Base-by-base conservation (phyloP, 352 stramenopile species). In the Globisporangium nagaii region DNA sequence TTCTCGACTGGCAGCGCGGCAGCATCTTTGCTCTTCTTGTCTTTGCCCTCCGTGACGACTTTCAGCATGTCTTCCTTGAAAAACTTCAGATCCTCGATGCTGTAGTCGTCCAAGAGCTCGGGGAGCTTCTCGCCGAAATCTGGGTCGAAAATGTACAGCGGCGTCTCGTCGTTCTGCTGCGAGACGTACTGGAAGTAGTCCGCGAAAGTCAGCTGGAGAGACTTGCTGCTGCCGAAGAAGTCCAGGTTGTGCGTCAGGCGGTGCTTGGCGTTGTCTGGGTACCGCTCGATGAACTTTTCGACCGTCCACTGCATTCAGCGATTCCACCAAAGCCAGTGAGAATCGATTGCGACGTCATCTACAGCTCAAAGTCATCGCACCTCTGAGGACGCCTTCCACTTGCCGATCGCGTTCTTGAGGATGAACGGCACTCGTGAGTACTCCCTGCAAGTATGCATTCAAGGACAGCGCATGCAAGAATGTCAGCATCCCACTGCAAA, bases 131-230 rank as follows among this genome's bases (percentile, higher is more conserved):
- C 80, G 35, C 81, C 85, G 72, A 95, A 94, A 36, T 69, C 65
- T 20, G 79, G 62, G 43, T 95, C 85, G 32, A 95, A 95, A 36
- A 95, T 91, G 67, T 95, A 95, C 48, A 95, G 56, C 48, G 84
- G 85, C 8, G 85, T 93, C 62, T 95, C 85, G 47, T 95, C 85
- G 25, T 90, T 65, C 37, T 93, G 82, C 13, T 75, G 66, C 20
- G 20, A 54, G 3, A 75, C 62, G 50, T 95, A 95, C 48, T 73
- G 57, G 19, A 72, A 66, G 50, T 88, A 95, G 62, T 95, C 77
- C 0, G 63, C 60, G 53, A 95, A 90, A 13, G 59, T 89, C 75
- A 94, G 90, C 61, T 88, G 65, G 50, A 81, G 83, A 17, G 78
- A 78, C 31, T 73, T 62, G 17, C 53, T 67, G 27, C 58, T 74